phyloP scores from a whole-genome alignment of 345 rosid species.

The Lumnitzera racemosa region DNA sequence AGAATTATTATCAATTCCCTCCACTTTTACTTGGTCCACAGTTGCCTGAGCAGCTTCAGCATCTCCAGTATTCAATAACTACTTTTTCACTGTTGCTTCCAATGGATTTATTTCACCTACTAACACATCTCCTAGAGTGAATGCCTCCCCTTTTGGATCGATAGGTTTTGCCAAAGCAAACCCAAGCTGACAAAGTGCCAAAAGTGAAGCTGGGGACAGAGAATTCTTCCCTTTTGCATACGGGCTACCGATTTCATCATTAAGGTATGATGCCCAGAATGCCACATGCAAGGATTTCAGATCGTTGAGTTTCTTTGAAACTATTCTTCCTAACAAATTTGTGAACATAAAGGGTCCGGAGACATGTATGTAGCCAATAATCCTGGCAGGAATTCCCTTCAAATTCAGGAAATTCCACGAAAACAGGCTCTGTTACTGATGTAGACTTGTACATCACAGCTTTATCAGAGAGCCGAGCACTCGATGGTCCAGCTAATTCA shows the following conservation, averaged over 20 bases:
- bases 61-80: slow-evolving; percentile 55
- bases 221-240: slow-evolving; percentile 36
- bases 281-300: slow-evolving; percentile 73
- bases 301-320: slow-evolving; percentile 53
- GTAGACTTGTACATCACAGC: slow-evolving; percentile 90
- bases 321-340: slow-evolving; percentile 55
- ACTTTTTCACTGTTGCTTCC: slow-evolving; percentile 69
- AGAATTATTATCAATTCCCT: slow-evolving; percentile 83
- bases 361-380: slow-evolving; percentile 81
- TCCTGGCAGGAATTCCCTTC: slow-evolving; percentile 85
- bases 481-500: slow-evolving; percentile 87
- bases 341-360: slow-evolving; percentile 70
- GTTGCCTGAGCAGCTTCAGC: slow-evolving; percentile 96
- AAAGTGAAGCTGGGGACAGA: slow-evolving; percentile 50
- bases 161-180: slow-evolving; percentile 39
- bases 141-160: slow-evolving; percentile 33
- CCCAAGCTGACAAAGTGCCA: slow-evolving; percentile 59
- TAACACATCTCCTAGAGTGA: slow-evolving; percentile 51
- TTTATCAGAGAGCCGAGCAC: slow-evolving; percentile 93
- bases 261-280: slow-evolving; percentile 54
- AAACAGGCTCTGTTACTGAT: slow-evolving; percentile 58
- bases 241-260: slow-evolving; percentile 25
- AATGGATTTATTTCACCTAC: slow-evolving; percentile 80
- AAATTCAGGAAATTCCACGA: slow-evolving; percentile 88
- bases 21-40: slow-evolving; percentile 90